These are phyloP conservation scores for Kodamaea laetipori DNA, from an alignment of 805 yeast species.

Conservation along the genomic window DNA sequence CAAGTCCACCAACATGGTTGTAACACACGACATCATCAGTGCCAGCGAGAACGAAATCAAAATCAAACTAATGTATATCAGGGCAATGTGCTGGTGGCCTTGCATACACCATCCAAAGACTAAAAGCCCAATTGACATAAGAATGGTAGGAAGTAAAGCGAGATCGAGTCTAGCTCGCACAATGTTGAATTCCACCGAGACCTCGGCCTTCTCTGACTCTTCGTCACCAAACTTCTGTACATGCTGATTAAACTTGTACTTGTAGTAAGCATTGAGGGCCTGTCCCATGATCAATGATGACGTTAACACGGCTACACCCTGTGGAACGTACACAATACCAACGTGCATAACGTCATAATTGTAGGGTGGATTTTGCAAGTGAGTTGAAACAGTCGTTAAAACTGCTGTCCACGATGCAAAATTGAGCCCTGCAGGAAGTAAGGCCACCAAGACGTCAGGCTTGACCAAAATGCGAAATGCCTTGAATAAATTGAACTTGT, in stretches of 20 bases:
- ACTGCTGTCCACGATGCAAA: conserved; percentile 72
- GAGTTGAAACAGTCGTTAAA: conserved; percentile 64
- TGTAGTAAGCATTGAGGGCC: conserved; percentile 55
- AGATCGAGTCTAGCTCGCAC: conserved; percentile 15
- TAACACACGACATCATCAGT: conserved; percentile 55
- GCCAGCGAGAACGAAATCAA: conserved; percentile 58
- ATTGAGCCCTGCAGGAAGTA: conserved; percentile 62
- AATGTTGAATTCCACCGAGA: background rate
- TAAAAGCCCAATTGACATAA: conserved; percentile 37
- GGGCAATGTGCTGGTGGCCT: conserved; percentile 47
- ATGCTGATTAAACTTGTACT: conserved; percentile 13
- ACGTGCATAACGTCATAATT: conserved; percentile 55
- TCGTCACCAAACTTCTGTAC: conserved; percentile 8
- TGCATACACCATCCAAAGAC: conserved; percentile 77
- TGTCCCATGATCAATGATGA: conserved; percentile 65
- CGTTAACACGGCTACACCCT: conserved; percentile 64
- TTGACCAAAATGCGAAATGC: conserved; percentile 47
- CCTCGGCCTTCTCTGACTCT: conserved; percentile 12
- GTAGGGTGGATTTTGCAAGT: conserved; percentile 50
- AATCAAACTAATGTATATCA: conserved; percentile 59
- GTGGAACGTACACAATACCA: conserved; percentile 74
- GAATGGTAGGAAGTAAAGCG: background rate
- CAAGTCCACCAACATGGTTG: conserved; percentile 72
- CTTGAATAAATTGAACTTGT: conserved; percentile 14
- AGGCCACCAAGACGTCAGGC: conserved; percentile 47